Evolutionary conservation across 2,329 filamentous ascomycete genomes (phyloP), one percentile per base, ranked within the genome.

Genomic region (Huntiella abstrusa): DNA sequence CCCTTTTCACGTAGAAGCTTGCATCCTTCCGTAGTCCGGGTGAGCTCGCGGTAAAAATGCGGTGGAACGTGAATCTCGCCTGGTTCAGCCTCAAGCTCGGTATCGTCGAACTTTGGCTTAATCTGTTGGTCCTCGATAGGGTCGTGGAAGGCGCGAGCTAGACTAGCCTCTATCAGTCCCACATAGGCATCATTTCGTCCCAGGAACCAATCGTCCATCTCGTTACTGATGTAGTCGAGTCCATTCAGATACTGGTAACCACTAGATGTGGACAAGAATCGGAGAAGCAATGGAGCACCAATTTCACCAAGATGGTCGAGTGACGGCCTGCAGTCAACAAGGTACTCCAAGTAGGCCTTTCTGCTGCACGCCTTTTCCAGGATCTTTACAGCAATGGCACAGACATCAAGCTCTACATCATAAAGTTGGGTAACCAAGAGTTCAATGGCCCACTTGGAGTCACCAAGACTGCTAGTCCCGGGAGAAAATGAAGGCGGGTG

Each of bases 201-300:
- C 28, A 98, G 69, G 58, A 96, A 98, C 91, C 91, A 98, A 62
- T 98, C 92, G 54, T 98, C 91, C 91, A 98, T 98, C 60, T 98
- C 92, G 58, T 93, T 91, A 51, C 87, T 95, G 60, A 98, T 98
- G 59, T 98, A 98, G 64, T 98, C 92, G 38, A 98, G 68, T 0
- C 87, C 91, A 57, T 96, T 86, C 4, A 98, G 70, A 60, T 98
- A 98, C 60, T 96, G 87, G 57, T 98, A 98, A 43, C 91, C 91
- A 48, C 95, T 88, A 2, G 87, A 95, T 0, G 88, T 96, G 0
- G 87, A 95, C 46, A 98, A 62, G 61, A 98, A 98, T 36, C 91
- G 80, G 44, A 98, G 67, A 4, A 98, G 71, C 16, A 98, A 67
- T 1, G 92, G 91, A 12, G 92, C 91, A 2, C 91, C 91, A 52